Percentiles rank a stretch among this genome's conserved stretches.
Conservation (phyloP, 306 rosid genomes). For the Cucurbita argyrosperma region DNA sequence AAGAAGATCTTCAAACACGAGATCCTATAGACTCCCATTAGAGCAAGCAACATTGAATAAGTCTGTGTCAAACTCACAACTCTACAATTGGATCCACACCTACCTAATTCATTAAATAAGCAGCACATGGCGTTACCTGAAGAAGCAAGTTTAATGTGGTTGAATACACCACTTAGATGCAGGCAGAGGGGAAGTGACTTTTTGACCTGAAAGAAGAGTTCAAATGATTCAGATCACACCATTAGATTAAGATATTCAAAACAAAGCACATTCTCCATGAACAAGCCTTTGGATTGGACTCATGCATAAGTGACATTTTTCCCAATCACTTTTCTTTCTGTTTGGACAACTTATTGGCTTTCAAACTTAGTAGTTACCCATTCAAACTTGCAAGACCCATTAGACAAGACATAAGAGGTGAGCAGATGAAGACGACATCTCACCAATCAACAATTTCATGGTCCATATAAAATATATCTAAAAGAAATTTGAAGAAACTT, state of each 20-base stretch:
- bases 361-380: background rate
- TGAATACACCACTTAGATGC: background rate
- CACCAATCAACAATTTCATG: background rate
- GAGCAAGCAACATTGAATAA: background rate
- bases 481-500: background rate
- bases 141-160: background rate
- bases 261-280: background rate
- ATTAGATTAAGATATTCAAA: background rate
- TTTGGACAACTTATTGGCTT: background rate
- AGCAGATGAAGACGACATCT: constrained; percentile 5
- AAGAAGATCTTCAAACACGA: background rate
- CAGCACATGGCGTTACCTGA: constrained; percentile 6
- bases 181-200: background rate
- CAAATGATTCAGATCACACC: background rate
- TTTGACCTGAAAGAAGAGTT: background rate
- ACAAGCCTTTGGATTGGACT: background rate
- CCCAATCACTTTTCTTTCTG: background rate
- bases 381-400: background rate
- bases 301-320: background rate
- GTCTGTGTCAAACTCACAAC: background rate
- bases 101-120: background rate
- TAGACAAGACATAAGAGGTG: background rate
- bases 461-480: background rate
- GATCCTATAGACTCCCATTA: background rate
- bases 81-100: background rate